A percentile compares a stretch with the other conserved stretches of the same genome.
These are phyloP conservation scores for Puccinia polysora DNA, from an alignment of 1,284 basidiomycete species.

Conservation along the genomic window DNA sequence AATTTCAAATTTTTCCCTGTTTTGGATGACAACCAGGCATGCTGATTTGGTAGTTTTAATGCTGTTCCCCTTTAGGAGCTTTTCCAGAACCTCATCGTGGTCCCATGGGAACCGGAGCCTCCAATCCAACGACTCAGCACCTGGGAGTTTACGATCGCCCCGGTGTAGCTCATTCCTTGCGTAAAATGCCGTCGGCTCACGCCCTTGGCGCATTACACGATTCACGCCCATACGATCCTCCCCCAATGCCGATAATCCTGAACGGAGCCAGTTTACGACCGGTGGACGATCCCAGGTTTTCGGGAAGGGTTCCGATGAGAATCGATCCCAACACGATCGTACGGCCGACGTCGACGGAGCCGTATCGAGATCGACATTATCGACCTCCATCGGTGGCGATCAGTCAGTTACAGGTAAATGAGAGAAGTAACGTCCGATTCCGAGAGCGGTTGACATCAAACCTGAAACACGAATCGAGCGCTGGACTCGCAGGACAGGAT, in stretches of 20 bases:
- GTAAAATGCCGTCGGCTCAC: slow-evolving; percentile 40
- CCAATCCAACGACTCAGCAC: too few relatives aligned
- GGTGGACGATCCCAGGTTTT: not conserved
- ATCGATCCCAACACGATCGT: not conserved
- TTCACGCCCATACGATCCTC: not conserved
- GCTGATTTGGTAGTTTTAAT: too few relatives aligned
- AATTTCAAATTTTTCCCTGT: too few relatives aligned
- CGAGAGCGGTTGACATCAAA: too few relatives aligned
- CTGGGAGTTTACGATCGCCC: too few relatives aligned
- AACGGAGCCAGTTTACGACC: not conserved
- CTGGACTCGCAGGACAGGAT: not conserved
- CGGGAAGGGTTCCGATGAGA: not conserved
- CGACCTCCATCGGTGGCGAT: slow-evolving; percentile 11
- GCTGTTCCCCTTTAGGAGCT: not conserved
- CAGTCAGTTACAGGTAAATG: too few relatives aligned
- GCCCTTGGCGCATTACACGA: slow-evolving; percentile 13
- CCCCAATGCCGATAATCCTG: slow-evolving; percentile 7
- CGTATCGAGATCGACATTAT: slow-evolving; percentile 27
- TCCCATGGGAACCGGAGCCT: not conserved
- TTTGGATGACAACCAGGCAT: too few relatives aligned
- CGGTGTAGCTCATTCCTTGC: too few relatives aligned
- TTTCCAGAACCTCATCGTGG: not conserved
- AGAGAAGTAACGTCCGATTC: not conserved
- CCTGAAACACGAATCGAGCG: not conserved
- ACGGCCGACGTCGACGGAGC: slow-evolving; percentile 27